These are phyloP conservation scores for Boletus tylopilopsis DNA, from an alignment of 768 basidiomycete species.

Conservation along the genomic window DNA sequence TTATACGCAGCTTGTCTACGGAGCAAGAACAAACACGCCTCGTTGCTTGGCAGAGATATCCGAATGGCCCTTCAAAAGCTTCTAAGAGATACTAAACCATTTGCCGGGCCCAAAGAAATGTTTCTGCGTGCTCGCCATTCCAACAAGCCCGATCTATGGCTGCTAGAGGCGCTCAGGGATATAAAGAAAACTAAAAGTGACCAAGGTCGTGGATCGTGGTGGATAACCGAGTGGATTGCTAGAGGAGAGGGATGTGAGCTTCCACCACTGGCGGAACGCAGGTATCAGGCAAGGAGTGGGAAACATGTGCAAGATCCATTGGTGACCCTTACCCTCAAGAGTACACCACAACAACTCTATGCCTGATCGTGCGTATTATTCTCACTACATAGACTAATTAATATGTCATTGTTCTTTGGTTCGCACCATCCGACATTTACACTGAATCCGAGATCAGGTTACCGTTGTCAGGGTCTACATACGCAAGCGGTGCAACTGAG, in stretches of 20 bases:
- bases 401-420: background rate
- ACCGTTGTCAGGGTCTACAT: too few species aligned
- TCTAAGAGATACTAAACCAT: constrained; percentile 17
- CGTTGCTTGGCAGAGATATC: constrained; percentile 39
- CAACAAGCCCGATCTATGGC: constrained; percentile 36
- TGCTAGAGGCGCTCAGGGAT: constrained; percentile 34
- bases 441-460: background rate
- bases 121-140: constrained; percentile 22
- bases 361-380: constrained; percentile 3
- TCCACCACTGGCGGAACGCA: constrained; percentile 16
- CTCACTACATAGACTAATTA: constrained; percentile 3
- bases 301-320: background rate
- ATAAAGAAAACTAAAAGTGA: constrained; percentile 33
- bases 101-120: constrained; percentile 17
- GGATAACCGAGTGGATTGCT: constrained; percentile 28
- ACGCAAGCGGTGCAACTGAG: background rate
- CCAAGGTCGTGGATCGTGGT: constrained; percentile 26
- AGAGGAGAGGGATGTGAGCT: constrained; percentile 19
- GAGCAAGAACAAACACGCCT: constrained; percentile 38
- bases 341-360: constrained; percentile 1
- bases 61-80: constrained; percentile 39
- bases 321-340: background rate
- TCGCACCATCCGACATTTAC: background rate
- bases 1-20: constrained; percentile 54
- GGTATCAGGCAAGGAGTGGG: constrained; percentile 8